Evolutionary conservation across 2,329 filamentous ascomycete species (phyloP).

Genomic region (Curvularia sp.): DNA sequence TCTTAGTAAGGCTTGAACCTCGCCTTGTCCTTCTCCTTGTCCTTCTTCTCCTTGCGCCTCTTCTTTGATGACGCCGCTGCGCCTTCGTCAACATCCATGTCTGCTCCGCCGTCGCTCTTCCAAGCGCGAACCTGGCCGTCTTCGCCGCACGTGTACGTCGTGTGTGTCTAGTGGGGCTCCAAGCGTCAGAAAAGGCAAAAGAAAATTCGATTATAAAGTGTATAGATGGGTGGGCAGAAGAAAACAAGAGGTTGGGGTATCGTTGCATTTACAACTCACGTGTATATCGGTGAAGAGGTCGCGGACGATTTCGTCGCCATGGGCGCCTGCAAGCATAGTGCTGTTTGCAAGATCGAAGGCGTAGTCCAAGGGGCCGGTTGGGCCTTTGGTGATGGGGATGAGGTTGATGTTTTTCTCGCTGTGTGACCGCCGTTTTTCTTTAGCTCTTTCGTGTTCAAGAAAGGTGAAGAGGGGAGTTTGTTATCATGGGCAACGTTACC

Average conservation of each 20-base stretch:
- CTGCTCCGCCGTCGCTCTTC: conserved; percentile 37
- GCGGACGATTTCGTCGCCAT: conserved; percentile 59
- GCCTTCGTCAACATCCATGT: conserved; percentile 40
- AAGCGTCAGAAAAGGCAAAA: neutral
- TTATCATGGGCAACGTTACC: conserved; percentile 57
- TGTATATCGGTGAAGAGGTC: conserved; percentile 54
- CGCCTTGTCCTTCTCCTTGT: conserved; percentile 44
- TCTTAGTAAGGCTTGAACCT: conserved; percentile 51
- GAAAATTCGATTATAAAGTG: too few species aligned
- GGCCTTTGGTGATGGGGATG: conserved; percentile 39
- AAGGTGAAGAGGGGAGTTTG: neutral
- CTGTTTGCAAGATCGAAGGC: conserved; percentile 35
- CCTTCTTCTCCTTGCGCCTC: conserved; percentile 37
- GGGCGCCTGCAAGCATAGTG: conserved; percentile 51
- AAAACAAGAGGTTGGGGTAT: neutral
- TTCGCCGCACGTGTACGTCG: conserved; percentile 59
- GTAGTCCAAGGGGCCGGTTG: conserved; percentile 40
- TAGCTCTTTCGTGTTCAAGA: neutral
- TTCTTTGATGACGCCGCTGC: conserved; percentile 29
- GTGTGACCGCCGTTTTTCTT: conserved; percentile 7
- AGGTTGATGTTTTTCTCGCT: conserved; percentile 43
- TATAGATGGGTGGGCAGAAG: too few species aligned
- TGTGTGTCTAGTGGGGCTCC: conserved; percentile 35
- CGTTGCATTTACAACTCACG: conserved; percentile 33
- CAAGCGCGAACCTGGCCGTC: conserved; percentile 57